Base-by-base conservation (phyloP, 1,284 basidiomycete genomes). In the Apiotrichum mycotoxinovorans region DNA sequence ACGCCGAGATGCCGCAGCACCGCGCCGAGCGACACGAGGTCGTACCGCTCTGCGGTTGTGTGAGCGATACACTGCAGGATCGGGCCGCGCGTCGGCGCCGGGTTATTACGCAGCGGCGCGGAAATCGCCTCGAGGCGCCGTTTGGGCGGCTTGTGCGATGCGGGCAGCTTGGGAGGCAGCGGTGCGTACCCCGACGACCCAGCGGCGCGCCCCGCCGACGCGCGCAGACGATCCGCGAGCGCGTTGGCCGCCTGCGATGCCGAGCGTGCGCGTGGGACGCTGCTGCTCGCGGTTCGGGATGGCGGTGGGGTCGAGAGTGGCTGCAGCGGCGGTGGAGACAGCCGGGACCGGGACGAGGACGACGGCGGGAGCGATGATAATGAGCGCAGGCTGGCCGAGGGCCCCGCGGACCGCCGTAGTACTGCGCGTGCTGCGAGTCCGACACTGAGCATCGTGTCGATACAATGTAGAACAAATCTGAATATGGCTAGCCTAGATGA, bases 21-120 rank as follows among this genome's bases (percentile, higher is more conserved):
- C 1, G 52, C 48, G 10, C 66, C 72, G 1, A 78, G 66, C n/a
- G 58, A 60, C 12, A 66, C 51, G 11, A 78, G 67, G 54, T 78
- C 72, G 54, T 77, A 78, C 46, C 67, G 61, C 52, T 76, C 76
- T 0, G 76, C 76, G 0, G 74, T 75, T 3, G 76, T 75, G 61
- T 78, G 75, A n/a, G 76, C 75, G 37, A 78, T 72, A 55, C 75
- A 77, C 47, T 74, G 71, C 30, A 77, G 60, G 14, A 76, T 68
- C 1, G 76, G 76, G n/a, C 76, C 75, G 12, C 76, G 68, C 4
- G 73, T 74, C 18, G 65, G 66, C 1, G 74, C 70, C 0, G 71
- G 66, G 22, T 68, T 71, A 54, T 73, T 73, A 41, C 76, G 67
- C 14, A 78, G 63, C 15, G 74, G 74, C 54, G 70, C 69, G 12